Evolutionary conservation across 129 eudicot genomes (phyloP), one percentile per base, ranked within the genome.

Genomic region (Flaveria robusta): DNA sequence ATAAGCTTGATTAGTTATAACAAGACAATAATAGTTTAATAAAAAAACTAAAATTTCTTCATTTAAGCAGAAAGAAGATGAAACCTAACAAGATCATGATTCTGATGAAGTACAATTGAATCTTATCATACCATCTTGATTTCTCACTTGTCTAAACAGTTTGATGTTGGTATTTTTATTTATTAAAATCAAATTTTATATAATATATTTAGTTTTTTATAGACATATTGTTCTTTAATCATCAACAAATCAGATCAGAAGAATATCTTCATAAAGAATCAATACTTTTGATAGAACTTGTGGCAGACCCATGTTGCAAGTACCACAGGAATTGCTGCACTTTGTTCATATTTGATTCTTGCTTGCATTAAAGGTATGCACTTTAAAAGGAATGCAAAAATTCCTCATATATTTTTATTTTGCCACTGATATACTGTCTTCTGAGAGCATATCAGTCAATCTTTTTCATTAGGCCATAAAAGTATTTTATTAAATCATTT

Each of bases 301-400:
- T 76, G 85, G 74, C 77, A 64, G 87, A 76, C 79, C 69, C 86
- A 77, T 72, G 68, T 64, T 65, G 29, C 46, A 49, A 66, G 82
- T 80, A 80, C 87, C 82, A 76, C 79, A 80, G 70, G 70, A 80
- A 76, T 84, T 80, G 79, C 77, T 58, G 79, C 71, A 77, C 74
- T 66, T 69, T 52, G 59, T 73, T 65, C 60, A 65, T 73, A 52
- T 20, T 80, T 80, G 79, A 80, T 80, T 80, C 83, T 65, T 65
- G 74, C 68, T 80, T 66, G 70, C 67, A 51, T 42, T 73, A 80
- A 80, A 73, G 83, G 74, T 73, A 54, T 19, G 66, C 74, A 80
- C 79, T 66, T 73, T 73, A 66, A 73, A 37, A 66, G 83, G 63
- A 73, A 42, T 66, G 31, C 43, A 67, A 68, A 66, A 72, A 66